Evolutionary conservation across 495 filamentous ascomycete genomes (phyloP), one percentile per base, ranked within the genome.

Genomic region (Pseudomonodictys pantanalensis): DNA sequence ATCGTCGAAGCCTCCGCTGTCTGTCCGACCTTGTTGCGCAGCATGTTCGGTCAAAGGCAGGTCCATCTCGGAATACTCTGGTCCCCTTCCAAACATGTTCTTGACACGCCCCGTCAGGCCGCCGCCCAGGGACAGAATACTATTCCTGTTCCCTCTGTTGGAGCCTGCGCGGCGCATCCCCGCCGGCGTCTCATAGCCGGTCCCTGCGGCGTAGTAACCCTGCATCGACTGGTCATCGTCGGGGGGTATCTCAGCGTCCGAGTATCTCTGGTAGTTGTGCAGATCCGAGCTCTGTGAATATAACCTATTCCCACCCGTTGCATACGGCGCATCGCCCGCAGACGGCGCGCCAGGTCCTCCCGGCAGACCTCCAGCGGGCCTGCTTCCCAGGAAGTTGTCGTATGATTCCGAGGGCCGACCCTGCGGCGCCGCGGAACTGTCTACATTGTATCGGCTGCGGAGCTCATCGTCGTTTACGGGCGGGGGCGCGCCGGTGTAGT

Each of bases 61-160:
- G 67, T 99, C 92, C 95, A 99, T 97, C 71, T 97, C 95, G 48
- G 91, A 95, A 74, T 97, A 97, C 43, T 93, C 86, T 50, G 89
- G 85, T 10, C 82, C 85, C 89, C 96, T 95, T 45, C 93, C 93
- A 51, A 97, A 76, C 83, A 88, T 91, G 73, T 86, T 87, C 74
- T 95, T 97, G 10, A 89, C 88, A 64, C 79, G 84, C 11, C 92
- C 95, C 69, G 95, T 78, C 30, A 97, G 72, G 7, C 92, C 90
- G 58, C 93, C 91, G 47, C 92, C 91, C 69, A 96, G 71, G 49
- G 86, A 84, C 53, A 97, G 76, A 25, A 95, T 84, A 69, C 91
- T 96, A 64, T 96, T 96, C 52, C 95, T 81, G 65, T 90, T 86
- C 65, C 84, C 81, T 51, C 85, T 76, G 52, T 82, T 80, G 52